Conservation (phyloP, 2,329 filamentous ascomycete species). For the Ceratocystis colombiana region DNA sequence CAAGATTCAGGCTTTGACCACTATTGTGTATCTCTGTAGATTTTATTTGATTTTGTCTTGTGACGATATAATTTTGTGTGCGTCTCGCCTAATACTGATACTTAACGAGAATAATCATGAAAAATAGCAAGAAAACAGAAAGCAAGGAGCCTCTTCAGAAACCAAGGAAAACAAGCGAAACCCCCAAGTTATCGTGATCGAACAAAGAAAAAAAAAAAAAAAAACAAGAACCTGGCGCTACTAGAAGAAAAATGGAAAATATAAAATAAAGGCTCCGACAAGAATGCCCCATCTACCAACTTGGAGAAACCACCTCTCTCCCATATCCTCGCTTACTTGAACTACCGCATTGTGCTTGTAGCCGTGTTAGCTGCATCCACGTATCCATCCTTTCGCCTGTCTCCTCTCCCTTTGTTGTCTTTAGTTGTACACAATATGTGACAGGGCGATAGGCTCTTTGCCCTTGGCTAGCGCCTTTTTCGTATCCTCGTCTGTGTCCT, state of each 20-base stretch:
- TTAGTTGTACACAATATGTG: constrained; percentile 16
- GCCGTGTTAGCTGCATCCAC: neutral
- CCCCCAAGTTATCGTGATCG: neutral
- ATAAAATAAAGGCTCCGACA: neutral
- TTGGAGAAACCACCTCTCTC: too few relatives aligned
- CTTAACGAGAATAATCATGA: neutral
- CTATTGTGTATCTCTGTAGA: neutral
- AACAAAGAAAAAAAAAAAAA: neutral
- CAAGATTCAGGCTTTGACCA: neutral
- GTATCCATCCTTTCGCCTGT: neutral
- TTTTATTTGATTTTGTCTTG: neutral
- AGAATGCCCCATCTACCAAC: too few relatives aligned
- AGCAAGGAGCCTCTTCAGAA: neutral
- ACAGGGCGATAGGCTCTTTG: neutral
- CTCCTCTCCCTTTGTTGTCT: neutral
- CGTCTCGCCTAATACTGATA: neutral
- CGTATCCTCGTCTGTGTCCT: constrained; percentile 10
- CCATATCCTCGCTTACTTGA: neutral
- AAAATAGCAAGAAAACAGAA: neutral
- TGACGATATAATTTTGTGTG: neutral
- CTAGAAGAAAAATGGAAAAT: neutral
- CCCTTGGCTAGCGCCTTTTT: constrained; percentile 3
- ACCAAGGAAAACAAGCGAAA: neutral
- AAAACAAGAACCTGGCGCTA: neutral
- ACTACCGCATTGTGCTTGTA: neutral